phyloP scores from a whole-genome alignment of 768 basidiomycete species.

The Porphyrellus cyaneotinctus region DNA sequence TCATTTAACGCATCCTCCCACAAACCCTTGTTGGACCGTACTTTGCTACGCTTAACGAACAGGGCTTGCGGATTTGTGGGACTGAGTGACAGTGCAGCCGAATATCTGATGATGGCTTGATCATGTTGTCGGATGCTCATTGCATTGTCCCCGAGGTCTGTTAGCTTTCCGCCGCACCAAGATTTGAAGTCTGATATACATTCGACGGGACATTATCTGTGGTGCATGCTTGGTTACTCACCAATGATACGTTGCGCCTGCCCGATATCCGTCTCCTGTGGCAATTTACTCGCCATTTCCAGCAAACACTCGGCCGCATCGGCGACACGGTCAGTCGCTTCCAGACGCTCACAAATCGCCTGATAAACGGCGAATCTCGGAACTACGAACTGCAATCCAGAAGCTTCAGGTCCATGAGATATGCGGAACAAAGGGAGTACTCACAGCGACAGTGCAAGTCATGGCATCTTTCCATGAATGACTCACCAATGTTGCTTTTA shows the following conservation, averaged over 20 bases:
- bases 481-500: not conserved
- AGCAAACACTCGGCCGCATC: not conserved
- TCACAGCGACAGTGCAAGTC: not conserved
- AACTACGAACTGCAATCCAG: not conserved
- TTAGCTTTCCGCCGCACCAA: not conserved
- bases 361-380: not conserved
- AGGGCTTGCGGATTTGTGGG: not conserved
- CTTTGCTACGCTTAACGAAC: constrained; percentile 9
- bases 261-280: not conserved
- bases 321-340: too few relatives aligned
- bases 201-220: too few relatives aligned
- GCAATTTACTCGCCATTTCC: not conserved
- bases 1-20: constrained; percentile 1
- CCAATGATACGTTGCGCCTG: not conserved
- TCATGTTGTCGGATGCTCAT: not conserved
- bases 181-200: not conserved
- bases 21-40: not conserved
- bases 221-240: not conserved
- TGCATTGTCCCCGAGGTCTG: not conserved
- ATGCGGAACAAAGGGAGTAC: not conserved
- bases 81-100: not conserved
- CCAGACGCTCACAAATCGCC: not conserved
- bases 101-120: constrained; percentile 4
- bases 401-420: not conserved
- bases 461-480: not conserved